A percentile compares a stretch with the other conserved stretches of the same genome.
Conservation (phyloP, 176 grass and related monocot genomes). For the Bothriochloa decipiens region DNA sequence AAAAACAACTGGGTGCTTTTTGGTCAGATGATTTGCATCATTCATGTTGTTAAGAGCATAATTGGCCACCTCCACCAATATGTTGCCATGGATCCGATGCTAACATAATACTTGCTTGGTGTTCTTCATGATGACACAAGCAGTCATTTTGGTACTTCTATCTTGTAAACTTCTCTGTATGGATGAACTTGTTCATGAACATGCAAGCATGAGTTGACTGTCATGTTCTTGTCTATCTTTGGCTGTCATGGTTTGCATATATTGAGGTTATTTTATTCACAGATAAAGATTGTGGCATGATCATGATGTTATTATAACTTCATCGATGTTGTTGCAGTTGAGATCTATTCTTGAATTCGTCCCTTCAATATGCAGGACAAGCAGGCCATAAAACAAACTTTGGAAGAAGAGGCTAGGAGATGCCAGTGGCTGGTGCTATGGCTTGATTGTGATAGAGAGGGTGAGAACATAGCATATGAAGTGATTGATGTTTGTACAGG, state of each 20-base stretch:
- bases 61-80: neutral
- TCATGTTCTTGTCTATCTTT: conserved; percentile 31
- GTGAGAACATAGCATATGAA: conserved; percentile 98
- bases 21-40: neutral
- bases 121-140: neutral
- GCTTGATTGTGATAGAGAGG: conserved; percentile 99
- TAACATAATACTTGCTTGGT: conserved; percentile 2
- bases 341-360: conserved; percentile 30
- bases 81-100: neutral
- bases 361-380: conserved; percentile 73
- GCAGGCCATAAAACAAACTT: conserved; percentile 78
- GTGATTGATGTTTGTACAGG: conserved; percentile 81
- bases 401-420: conserved; percentile 89
- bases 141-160: conserved; percentile 10
- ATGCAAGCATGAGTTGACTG: conserved; percentile 8
- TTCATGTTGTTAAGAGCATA: neutral
- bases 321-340: conserved; percentile 9
- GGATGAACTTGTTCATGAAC: conserved; percentile 19
- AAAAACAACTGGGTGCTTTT: neutral
- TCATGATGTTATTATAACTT: conserved; percentile 22
- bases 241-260: neutral
- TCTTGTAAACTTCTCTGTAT: neutral
- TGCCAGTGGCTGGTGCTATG: conserved; percentile 94
- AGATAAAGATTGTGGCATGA: neutral
- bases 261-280: conserved; percentile 25